Evolutionary conservation across 345 rosid species (phyloP).

Genomic region (Mangifera indica): DNA sequence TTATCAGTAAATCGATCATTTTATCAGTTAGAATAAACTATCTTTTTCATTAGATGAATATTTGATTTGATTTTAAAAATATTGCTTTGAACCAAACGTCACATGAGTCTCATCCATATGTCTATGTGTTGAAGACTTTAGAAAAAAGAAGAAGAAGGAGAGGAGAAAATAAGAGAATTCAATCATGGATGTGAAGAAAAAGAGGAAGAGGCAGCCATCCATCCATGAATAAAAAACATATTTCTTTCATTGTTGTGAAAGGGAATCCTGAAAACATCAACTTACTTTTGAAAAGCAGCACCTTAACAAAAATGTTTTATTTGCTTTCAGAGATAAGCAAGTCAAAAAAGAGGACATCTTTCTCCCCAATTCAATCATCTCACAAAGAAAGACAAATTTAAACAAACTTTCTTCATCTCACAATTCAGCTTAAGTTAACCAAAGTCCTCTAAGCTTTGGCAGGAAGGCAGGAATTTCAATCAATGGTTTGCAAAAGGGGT

Average conservation of each 20-base stretch:
- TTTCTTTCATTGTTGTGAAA: background rate
- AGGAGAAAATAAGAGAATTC: background rate
- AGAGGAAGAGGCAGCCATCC: background rate
- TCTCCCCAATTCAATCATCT: background rate
- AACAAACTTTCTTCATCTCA: background rate
- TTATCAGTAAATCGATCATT: no score
- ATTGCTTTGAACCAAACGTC: no score
- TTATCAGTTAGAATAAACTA: no score
- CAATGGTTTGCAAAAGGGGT: background rate
- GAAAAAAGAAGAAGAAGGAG: no score
- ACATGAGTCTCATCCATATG: no score
- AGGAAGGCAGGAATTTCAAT: background rate
- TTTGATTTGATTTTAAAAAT: no score
- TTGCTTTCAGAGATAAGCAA: conserved; percentile 13
- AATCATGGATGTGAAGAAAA: background rate
- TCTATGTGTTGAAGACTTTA: no score
- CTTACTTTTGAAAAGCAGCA: background rate
- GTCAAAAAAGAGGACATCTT: conserved; percentile 1
- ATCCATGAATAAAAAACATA: background rate
- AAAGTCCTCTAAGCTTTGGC: background rate
- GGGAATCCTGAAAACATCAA: background rate
- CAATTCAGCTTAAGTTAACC: background rate
- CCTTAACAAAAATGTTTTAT: conserved; percentile 6
- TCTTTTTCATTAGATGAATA: no score
- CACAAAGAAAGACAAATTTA: background rate